Evolutionary conservation across 352 stramenopile genomes (phyloP), one percentile per base, ranked within the genome.

Genomic region (Thalassiosira exigua): DNA sequence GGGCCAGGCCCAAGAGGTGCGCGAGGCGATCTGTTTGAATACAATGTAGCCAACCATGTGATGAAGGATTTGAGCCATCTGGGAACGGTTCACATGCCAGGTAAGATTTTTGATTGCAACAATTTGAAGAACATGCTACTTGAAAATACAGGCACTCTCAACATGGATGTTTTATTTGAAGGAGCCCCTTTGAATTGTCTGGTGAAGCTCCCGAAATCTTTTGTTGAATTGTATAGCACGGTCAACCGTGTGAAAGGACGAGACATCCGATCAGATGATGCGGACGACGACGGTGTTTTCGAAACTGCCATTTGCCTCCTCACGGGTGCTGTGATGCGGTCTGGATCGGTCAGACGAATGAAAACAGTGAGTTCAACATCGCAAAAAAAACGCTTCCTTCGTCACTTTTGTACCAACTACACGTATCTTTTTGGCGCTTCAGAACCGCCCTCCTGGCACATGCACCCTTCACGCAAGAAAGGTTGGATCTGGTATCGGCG

Each of bases 281-380:
- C 61, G 24, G 87, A 93, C 46, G 83, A 92, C 60, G 71, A 79
- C 32, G 74, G 75, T 59, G 60, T 67, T 32, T 66, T 39, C 48
- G 90, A 95, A 85, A 91, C 82, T 69, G 89, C 89, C 2, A 90
- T 95, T 56, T 94, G 89, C 66, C 79, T 95, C 19, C 39, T 95
- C 22, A 94, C 90, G 29, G 90, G 90, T 36, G 62, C 82, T 41
- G 86, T 95, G 1, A 90, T 95, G 79, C 62, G 75, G 60, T 91
- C 90, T 42, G 90, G 86, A 52, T 86, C 71, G 9, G 29, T 59
- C 11, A 62, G 76, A 71, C 74, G 82, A 52, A 72, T 68, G 62
- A 78, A 69, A 69, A 41, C 51, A 53, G 72, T 81, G 70, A 73
- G 79, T 64, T 9, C 26, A 51, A n/a, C n/a, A n/a, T n/a, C n/a